phyloP scores from a whole-genome alignment of 768 basidiomycete genomes.

The Tephrocybe sp. region DNA sequence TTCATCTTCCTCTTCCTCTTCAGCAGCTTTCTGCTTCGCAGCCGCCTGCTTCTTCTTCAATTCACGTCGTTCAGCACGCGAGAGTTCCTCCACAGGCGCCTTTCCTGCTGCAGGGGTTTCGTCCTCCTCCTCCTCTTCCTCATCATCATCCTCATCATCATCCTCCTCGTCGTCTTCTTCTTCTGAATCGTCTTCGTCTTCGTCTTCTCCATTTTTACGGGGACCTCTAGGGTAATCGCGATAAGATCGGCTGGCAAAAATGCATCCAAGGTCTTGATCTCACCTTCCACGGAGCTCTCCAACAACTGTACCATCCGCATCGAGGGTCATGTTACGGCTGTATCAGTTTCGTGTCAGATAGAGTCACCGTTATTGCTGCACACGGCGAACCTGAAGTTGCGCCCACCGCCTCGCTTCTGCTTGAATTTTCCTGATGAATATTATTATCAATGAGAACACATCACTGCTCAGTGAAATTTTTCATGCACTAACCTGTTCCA shows the following conservation, averaged over 20 bases:
- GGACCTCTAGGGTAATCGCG: constrained; percentile 13
- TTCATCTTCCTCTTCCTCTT: constrained; percentile 58
- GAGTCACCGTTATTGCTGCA: constrained; percentile 7
- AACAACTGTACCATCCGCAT: constrained; percentile 55
- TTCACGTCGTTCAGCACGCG: constrained; percentile 70
- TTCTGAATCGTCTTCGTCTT: constrained; percentile 40
- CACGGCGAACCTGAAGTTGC: constrained; percentile 66
- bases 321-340: constrained; percentile 60
- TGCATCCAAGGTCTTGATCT: constrained; percentile 16
- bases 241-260: constrained; percentile 3
- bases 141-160: constrained; percentile 35
- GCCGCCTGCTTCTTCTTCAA: constrained; percentile 79
- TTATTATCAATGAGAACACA: not conserved
- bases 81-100: constrained; percentile 51
- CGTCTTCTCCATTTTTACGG: constrained; percentile 35
- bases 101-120: constrained; percentile 38
- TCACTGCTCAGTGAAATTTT: constrained; percentile 5
- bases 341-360: constrained; percentile 8
- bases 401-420: constrained; percentile 83
- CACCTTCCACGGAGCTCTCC: constrained; percentile 38
- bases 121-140: constrained; percentile 35
- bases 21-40: constrained; percentile 37
- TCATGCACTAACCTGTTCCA: constrained; percentile 38
- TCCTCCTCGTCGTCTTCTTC: constrained; percentile 45
- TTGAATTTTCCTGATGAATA: constrained; percentile 68